These are phyloP conservation scores for Saccharum spontaneum DNA, from an alignment of 176 grass and related monocot species.

Conservation along the genomic window DNA sequence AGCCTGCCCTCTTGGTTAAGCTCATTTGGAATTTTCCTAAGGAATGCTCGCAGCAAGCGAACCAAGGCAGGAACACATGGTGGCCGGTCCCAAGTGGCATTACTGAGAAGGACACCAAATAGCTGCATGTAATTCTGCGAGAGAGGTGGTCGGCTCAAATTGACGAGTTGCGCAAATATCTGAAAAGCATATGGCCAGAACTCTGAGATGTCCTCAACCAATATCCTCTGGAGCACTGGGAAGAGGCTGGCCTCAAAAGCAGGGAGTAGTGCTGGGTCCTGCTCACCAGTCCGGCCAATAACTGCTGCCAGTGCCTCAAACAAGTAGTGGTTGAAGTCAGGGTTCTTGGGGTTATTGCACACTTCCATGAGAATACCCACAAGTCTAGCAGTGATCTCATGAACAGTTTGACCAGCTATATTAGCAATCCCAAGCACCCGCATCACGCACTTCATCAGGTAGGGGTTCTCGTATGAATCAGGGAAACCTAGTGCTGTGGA, in stretches of 20 bases:
- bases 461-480: slow-evolving; percentile 88
- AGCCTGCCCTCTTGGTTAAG: slow-evolving; percentile 82
- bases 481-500: slow-evolving; percentile 72
- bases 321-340: slow-evolving; percentile 94
- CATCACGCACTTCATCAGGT: slow-evolving; percentile 97
- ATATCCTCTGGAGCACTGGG: slow-evolving; percentile 86
- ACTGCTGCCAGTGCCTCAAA: slow-evolving; percentile 91
- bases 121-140: slow-evolving; percentile 89
- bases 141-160: slow-evolving; percentile 73
- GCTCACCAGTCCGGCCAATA: slow-evolving; percentile 64
- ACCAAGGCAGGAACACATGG: slow-evolving; percentile 87
- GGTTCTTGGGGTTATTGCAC: slow-evolving; percentile 95
- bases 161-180: slow-evolving; percentile 91
- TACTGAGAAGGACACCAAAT: slow-evolving; percentile 78
- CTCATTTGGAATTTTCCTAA: slow-evolving; percentile 94
- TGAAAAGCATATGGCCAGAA: slow-evolving; percentile 98
- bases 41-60: slow-evolving; percentile 77
- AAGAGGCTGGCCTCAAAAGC: slow-evolving; percentile 79
- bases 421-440: slow-evolving; percentile 75
- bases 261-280: slow-evolving; percentile 61
- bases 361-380: slow-evolving; percentile 71
- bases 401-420: slow-evolving; percentile 54
- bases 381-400: slow-evolving; percentile 56
- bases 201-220: slow-evolving; percentile 90
- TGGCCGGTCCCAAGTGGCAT: slow-evolving; percentile 81